Conservation (phyloP, 2,329 filamentous ascomycete species). For the Xylariomycetidae sp. region DNA sequence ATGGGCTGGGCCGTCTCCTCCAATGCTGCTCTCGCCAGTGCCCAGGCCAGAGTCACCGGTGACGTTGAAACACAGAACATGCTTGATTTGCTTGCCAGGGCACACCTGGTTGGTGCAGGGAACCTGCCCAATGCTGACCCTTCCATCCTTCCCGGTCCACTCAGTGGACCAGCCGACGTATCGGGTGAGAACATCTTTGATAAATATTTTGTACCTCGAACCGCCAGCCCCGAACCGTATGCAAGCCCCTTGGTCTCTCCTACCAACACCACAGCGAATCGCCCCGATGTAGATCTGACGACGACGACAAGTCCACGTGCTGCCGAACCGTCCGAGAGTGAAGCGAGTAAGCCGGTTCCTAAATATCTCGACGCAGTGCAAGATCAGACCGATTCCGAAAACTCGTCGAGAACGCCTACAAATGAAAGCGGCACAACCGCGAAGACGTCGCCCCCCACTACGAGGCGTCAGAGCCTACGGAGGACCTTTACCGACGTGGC, state of each 20-base stretch:
- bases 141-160: constrained; percentile 50
- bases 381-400: constrained; percentile 36
- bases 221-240: constrained; percentile 45
- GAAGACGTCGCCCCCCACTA: constrained; percentile 49
- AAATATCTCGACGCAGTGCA: constrained; percentile 13
- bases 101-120: constrained; percentile 70
- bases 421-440: constrained; percentile 51
- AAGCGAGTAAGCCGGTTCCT: constrained; percentile 6
- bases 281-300: constrained; percentile 10
- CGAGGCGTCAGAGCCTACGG: constrained; percentile 66
- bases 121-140: constrained; percentile 49
- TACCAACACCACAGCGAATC: constrained; percentile 12
- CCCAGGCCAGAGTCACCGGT: constrained; percentile 75
- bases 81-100: constrained; percentile 80
- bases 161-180: constrained; percentile 74
- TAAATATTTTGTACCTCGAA: constrained; percentile 62
- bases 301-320: too few relatives aligned
- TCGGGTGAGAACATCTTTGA: constrained; percentile 81
- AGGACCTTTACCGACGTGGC: constrained; percentile 83
- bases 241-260: constrained; percentile 32
- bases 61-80: constrained; percentile 86
- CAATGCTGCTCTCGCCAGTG: constrained; percentile 72
- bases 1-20: constrained; percentile 71
- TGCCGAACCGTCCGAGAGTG: constrained; percentile 4
- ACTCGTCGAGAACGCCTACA: constrained; percentile 50